Conservation (phyloP, 2,329 filamentous ascomycete genomes). For the Aspergillus unguis region DNA sequence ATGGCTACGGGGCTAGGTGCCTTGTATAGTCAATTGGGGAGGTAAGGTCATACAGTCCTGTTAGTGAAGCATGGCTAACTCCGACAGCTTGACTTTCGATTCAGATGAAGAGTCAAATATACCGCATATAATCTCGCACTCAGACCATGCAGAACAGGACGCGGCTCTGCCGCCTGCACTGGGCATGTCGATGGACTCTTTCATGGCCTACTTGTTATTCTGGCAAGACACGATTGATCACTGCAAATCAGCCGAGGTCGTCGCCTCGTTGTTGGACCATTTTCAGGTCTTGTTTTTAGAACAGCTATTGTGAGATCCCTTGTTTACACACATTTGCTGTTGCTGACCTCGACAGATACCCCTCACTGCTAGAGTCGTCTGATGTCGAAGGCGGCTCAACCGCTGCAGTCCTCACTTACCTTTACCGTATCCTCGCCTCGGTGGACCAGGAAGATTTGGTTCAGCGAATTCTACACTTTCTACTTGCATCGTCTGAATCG, state of each 20-base stretch:
- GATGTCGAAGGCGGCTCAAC: slow-evolving; percentile 96
- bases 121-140: slow-evolving; percentile 80
- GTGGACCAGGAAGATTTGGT: slow-evolving; percentile 93
- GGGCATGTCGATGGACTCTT: slow-evolving; percentile 83
- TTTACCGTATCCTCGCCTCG: slow-evolving; percentile 84
- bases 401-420: slow-evolving; percentile 89
- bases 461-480: slow-evolving; percentile 86
- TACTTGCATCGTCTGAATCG: slow-evolving; percentile 64
- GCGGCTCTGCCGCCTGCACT: slow-evolving; percentile 76
- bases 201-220: slow-evolving; percentile 90
- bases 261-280: slow-evolving; percentile 88
- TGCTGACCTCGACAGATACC: slow-evolving; percentile 61
- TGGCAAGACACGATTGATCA: slow-evolving; percentile 99
- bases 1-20: slow-evolving; percentile 95
- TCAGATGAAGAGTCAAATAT: slow-evolving; percentile 62
- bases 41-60: slow-evolving; percentile 35
- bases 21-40: slow-evolving; percentile 65
- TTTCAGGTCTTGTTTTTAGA: slow-evolving; percentile 96
- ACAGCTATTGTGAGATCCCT: slow-evolving; percentile 70
- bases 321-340: not conserved
- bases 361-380: slow-evolving; percentile 91
- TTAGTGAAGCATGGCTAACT: not conserved
- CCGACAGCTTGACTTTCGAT: slow-evolving; percentile 69
- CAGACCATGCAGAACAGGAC: slow-evolving; percentile 75
- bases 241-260: slow-evolving; percentile 86